A percentile compares a stretch with the other conserved stretches of the same genome.
These are phyloP conservation scores for Scedosporium apiospermum DNA, from an alignment of 2,329 filamentous ascomycete genomes.

Conservation along the genomic window DNA sequence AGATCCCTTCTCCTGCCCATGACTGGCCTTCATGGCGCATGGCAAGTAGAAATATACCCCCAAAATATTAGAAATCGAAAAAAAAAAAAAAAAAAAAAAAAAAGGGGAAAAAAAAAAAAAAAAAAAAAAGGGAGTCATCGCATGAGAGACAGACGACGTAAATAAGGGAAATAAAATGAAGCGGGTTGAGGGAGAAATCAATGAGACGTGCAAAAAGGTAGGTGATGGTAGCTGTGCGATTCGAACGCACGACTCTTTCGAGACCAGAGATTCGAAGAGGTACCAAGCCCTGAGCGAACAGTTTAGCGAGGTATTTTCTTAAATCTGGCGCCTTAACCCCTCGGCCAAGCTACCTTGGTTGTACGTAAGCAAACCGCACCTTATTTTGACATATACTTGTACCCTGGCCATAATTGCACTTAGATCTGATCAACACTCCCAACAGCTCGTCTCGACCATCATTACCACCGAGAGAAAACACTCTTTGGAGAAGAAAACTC, in stretches of 20 bases:
- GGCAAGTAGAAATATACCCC: background rate
- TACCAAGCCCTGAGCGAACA: background rate
- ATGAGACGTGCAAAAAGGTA: no score
- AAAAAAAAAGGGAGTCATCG: no score
- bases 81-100: background rate
- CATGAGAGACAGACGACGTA: no score
- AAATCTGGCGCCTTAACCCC: constrained; percentile 2
- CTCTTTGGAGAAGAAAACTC: no score
- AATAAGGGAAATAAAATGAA: no score
- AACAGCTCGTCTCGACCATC: no score
- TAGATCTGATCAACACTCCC: no score
- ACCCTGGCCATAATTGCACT: no score
- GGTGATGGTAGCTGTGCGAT: background rate
- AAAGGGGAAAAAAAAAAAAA: no score
- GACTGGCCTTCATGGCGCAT: background rate
- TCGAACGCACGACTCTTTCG: constrained; percentile 2
- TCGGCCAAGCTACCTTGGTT: background rate
- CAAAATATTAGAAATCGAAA: background rate
- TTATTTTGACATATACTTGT: background rate
- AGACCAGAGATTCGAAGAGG: background rate
- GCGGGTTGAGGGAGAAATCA: no score
- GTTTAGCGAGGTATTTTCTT: background rate
- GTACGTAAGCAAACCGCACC: background rate
- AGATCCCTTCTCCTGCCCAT: background rate
- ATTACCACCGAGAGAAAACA: no score